These are phyloP conservation scores for Zygoascus biomembranicola DNA, from an alignment of 805 yeast species.

Conservation along the genomic window DNA sequence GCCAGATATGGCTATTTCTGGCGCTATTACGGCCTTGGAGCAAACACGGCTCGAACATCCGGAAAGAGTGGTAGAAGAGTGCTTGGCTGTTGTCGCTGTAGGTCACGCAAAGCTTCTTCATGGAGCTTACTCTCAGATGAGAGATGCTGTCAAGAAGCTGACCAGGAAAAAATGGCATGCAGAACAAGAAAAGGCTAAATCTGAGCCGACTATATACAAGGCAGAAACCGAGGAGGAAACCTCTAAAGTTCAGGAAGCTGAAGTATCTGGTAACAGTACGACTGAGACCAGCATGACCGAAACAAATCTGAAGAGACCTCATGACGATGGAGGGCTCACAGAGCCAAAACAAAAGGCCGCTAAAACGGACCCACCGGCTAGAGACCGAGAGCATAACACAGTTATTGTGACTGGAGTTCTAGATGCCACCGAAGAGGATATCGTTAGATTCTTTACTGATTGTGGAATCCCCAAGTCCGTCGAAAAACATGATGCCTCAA, in stretches of 20 bases:
- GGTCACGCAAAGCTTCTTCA: background rate
- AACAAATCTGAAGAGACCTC: background rate
- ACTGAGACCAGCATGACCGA: too few species aligned
- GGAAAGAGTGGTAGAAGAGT: background rate
- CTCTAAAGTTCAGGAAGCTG: background rate
- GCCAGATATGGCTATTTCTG: background rate
- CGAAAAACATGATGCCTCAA: slow-evolving; percentile 24
- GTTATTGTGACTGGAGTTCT: slow-evolving; percentile 49
- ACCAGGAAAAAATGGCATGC: slow-evolving; percentile 6
- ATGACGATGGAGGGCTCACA: background rate
- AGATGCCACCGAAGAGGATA: slow-evolving; percentile 30
- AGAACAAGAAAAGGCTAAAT: slow-evolving; percentile 22
- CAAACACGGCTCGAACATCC: background rate
- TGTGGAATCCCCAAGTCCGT: slow-evolving; percentile 50
- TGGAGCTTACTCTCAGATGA: background rate
- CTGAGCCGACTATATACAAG: slow-evolving; percentile 17
- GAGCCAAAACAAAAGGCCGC: background rate
- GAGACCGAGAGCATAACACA: slow-evolving; percentile 55
- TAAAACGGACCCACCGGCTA: slow-evolving; percentile 4
- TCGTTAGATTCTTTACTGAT: slow-evolving; percentile 42
- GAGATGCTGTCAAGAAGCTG: background rate
- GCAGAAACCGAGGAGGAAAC: background rate
- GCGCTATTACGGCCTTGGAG: background rate
- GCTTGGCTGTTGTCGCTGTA: background rate
- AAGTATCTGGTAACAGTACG: too few species aligned